phyloP scores from a whole-genome alignment of 2,329 filamentous ascomycete species.

The Trichoderma sp. region DNA sequence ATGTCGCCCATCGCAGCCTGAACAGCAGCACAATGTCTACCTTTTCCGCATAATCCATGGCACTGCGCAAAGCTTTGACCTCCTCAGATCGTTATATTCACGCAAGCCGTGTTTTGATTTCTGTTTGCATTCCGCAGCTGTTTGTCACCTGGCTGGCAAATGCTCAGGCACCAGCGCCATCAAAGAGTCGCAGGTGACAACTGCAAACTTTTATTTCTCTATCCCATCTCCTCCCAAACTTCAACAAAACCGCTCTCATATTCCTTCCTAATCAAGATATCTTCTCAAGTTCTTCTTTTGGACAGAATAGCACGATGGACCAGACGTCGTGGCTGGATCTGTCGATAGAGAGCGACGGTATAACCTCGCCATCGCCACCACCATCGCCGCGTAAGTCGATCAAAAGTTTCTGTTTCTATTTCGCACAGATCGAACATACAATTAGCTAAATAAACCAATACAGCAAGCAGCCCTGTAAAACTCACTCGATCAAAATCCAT shows the following conservation, averaged over 20 bases:
- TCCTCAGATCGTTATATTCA: neutral
- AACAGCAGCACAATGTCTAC: too few species aligned
- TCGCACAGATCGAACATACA: too few species aligned
- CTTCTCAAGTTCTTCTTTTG: too few species aligned
- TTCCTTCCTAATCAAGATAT: neutral
- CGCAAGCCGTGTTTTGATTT: neutral
- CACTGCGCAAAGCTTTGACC: neutral
- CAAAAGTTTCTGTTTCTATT: too few species aligned
- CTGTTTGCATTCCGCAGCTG: neutral
- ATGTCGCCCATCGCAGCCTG: neutral
- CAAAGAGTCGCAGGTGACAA: neutral
- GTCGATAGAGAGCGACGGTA: neutral
- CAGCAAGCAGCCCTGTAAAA: constrained; percentile 11
- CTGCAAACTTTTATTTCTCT: neutral
- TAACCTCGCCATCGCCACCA: constrained; percentile 11
- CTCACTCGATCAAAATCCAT: constrained; percentile 23
- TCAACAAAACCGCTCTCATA: neutral
- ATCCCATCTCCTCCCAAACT: neutral
- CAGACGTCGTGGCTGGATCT: constrained; percentile 15
- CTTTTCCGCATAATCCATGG: neutral
- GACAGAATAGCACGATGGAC: neutral
- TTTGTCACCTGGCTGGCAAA: neutral
- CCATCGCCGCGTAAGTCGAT: constrained; percentile 12
- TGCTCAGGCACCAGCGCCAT: neutral
- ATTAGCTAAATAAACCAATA: too few species aligned